Percentiles rank a stretch among this genome's conserved stretches.
These are phyloP conservation scores for Platanthera zijinensis DNA, from an alignment of 106 monocot genomes.

Conservation along the genomic window DNA sequence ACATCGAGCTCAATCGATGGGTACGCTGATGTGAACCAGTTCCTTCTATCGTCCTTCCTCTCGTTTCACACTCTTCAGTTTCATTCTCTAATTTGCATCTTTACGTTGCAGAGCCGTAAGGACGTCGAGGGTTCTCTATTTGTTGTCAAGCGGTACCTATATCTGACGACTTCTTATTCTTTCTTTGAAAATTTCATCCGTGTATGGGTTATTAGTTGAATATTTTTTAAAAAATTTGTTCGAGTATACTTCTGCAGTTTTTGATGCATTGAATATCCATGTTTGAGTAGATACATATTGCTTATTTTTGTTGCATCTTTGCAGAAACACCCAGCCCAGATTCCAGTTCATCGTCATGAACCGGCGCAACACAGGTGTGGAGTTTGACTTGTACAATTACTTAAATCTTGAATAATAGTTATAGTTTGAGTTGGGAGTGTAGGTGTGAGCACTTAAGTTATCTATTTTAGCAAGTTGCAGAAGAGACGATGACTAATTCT, in stretches of 20 bases:
- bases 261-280: background rate
- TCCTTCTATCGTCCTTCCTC: background rate
- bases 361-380: conserved; percentile 70
- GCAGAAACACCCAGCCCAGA: conserved; percentile 66
- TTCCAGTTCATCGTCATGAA: conserved; percentile 99
- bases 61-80: background rate
- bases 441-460: background rate
- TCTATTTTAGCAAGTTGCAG: background rate
- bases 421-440: background rate
- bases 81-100: conserved; percentile 2
- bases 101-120: conserved; percentile 51
- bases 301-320: background rate
- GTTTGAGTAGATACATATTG: background rate
- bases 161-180: background rate
- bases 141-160: conserved; percentile 70
- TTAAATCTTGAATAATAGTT: background rate
- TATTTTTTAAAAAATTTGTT: background rate
- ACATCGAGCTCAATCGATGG: conserved; percentile 76
- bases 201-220: background rate
- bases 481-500: background rate
- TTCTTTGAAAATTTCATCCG: background rate
- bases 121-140: conserved; percentile 90
- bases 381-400: background rate
- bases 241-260: background rate
- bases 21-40: conserved; percentile 13